Conservation (phyloP, 495 filamentous ascomycete species). For the Chaetomidium leptoderma region DNA sequence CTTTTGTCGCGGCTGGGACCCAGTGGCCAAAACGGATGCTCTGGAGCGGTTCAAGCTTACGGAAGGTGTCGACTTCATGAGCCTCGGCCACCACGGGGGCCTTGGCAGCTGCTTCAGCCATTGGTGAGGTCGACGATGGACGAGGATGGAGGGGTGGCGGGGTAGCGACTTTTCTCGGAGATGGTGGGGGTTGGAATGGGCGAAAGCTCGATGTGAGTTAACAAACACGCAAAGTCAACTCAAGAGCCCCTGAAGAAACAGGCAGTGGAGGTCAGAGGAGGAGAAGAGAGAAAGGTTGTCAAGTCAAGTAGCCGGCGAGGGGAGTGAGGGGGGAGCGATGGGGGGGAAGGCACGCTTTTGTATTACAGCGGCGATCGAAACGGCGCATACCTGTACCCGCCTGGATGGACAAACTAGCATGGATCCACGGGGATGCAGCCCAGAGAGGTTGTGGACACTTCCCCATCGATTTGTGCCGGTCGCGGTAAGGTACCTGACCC, state of each 20-base stretch:
- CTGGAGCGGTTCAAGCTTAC: constrained; percentile 35
- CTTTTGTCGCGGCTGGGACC: no score
- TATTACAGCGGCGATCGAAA: constrained; percentile 1
- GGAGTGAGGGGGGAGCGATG: neutral
- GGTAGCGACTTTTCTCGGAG: constrained; percentile 8
- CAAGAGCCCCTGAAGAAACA: neutral
- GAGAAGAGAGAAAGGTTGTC: neutral
- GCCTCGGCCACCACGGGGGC: constrained; percentile 75
- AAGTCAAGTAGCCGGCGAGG: neutral
- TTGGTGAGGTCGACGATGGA: constrained; percentile 37
- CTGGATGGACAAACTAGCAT: neutral
- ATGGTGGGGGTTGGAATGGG: neutral
- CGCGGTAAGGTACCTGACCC: constrained; percentile 6
- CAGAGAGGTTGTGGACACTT: constrained; percentile 5
- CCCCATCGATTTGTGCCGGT: constrained; percentile 9
- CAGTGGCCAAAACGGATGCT: neutral
- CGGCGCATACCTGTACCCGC: neutral
- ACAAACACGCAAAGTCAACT: neutral
- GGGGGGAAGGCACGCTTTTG: constrained; percentile 9
- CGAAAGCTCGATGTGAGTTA: neutral
- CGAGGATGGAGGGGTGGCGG: constrained; percentile 20
- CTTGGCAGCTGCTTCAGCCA: constrained; percentile 62
- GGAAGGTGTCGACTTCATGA: constrained; percentile 79
- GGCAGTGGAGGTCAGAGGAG: neutral
- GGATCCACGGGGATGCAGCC: constrained; percentile 1